A percentile compares a stretch with the other conserved stretches of the same genome.
phyloP scores from a whole-genome alignment of 192 early-diverging fungal species.

The Coemansia umbellata region DNA sequence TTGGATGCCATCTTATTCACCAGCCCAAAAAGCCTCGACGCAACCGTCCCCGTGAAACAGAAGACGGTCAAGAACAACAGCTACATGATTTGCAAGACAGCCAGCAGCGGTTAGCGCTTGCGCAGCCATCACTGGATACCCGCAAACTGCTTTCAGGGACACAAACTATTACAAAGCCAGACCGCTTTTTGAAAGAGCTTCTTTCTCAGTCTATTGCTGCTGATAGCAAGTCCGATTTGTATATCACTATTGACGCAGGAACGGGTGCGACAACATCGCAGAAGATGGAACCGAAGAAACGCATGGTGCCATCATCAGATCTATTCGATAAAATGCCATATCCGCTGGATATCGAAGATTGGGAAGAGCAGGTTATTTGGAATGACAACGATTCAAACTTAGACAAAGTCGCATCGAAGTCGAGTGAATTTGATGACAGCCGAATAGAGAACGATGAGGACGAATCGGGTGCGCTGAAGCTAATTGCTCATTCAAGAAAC shows the following conservation, averaged over 20 bases:
- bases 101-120: conserved; percentile 7
- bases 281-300: conserved; percentile 14
- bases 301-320: conserved; percentile 27
- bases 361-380: conserved; percentile 88
- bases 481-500: conserved; percentile 19
- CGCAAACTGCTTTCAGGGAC: conserved; percentile 19
- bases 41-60: neutral
- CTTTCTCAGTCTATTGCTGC: conserved; percentile 33
- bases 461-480: conserved; percentile 1
- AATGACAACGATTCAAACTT: conserved; percentile 42
- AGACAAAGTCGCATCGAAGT: neutral
- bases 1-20: conserved; percentile 34
- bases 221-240: conserved; percentile 25
- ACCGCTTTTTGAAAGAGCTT: conserved; percentile 13
- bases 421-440: neutral
- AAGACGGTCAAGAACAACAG: neutral
- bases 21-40: conserved; percentile 34
- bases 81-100: neutral
- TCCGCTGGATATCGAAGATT: conserved; percentile 71
- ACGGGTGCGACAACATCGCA: conserved; percentile 31
- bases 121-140: conserved; percentile 28
- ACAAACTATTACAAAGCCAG: conserved; percentile 1
- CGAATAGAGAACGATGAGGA: neutral
- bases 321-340: conserved; percentile 52
- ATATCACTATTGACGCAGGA: conserved; percentile 24